Percentiles rank a stretch among this genome's conserved stretches.
Evolutionary conservation across 2,329 filamentous ascomycete genomes (phyloP).

Genomic region (Teratosphaeria gauchensis): DNA sequence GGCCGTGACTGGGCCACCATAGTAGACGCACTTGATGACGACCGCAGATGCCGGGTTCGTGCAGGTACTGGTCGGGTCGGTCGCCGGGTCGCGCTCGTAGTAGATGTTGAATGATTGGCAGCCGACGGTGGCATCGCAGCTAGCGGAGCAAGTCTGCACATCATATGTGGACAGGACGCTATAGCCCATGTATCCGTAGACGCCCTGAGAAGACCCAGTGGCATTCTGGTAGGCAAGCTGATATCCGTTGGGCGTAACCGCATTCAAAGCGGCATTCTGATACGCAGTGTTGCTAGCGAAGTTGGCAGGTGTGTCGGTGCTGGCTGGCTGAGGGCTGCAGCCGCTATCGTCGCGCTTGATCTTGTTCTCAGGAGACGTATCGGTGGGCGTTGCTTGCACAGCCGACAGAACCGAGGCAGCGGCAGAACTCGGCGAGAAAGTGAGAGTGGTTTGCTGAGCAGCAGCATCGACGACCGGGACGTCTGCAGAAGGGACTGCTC

Average conservation of each 20-base stretch:
- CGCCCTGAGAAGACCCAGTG: slow-evolving; percentile 7
- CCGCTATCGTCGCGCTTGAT: slow-evolving; percentile 5
- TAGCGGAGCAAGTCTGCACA: slow-evolving; percentile 16
- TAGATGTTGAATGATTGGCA: slow-evolving; percentile 18
- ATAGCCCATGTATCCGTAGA: slow-evolving; percentile 20
- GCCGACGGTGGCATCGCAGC: slow-evolving; percentile 12
- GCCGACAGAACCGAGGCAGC: slow-evolving; percentile 11
- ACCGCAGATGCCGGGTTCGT: slow-evolving; percentile 24
- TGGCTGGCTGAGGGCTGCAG: slow-evolving; percentile 1
- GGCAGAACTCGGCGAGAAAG: slow-evolving; percentile 7
- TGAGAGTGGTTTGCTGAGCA: slow-evolving; percentile 9
- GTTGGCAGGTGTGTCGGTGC: slow-evolving; percentile 9
- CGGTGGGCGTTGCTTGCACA: slow-evolving; percentile 11
- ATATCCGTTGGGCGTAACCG: slow-evolving; percentile 10
- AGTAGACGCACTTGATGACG: slow-evolving; percentile 27
- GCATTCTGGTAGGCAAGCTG: slow-evolving; percentile 10
- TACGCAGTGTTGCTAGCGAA: slow-evolving; percentile 11
- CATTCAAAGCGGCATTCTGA: slow-evolving; percentile 7
- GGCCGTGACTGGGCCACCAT: slow-evolving; percentile 16
- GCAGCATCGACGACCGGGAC: slow-evolving; percentile 12
- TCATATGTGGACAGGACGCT: slow-evolving; percentile 19
- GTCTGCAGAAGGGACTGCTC: slow-evolving; percentile 5
- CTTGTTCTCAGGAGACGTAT: slow-evolving; percentile 8
- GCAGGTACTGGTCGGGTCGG: slow-evolving; percentile 23
- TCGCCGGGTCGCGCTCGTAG: slow-evolving; percentile 24